Conservation (phyloP, 129 eudicot species). For the Tanacetum coccineum region DNA sequence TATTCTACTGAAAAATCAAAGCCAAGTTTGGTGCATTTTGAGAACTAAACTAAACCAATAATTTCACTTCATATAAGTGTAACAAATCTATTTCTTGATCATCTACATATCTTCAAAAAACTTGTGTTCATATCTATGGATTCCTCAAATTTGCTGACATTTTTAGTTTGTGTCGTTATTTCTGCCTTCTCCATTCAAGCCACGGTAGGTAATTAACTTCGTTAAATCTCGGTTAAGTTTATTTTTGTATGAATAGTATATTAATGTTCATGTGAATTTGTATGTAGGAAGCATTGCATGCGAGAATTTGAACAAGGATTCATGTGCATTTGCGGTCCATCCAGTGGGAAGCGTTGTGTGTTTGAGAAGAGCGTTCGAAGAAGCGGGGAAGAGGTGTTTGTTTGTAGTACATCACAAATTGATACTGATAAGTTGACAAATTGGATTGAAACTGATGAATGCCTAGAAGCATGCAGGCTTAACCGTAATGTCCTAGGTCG, state of each 20-base stretch:
- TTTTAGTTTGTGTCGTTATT: no score
- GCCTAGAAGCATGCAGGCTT: constrained; percentile 70
- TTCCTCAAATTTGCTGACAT: no score
- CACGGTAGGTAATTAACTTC: no score
- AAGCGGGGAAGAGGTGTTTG: constrained; percentile 50
- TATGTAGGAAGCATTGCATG: constrained; percentile 56
- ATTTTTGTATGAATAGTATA: neutral
- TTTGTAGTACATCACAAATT: constrained; percentile 69
- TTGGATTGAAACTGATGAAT: constrained; percentile 62
- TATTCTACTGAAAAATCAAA: no score
- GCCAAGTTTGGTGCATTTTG: no score
- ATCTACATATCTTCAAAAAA: no score
- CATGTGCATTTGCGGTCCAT: constrained; percentile 81
- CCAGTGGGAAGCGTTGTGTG: constrained; percentile 82
- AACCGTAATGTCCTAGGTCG: constrained; percentile 64
- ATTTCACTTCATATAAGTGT: no score
- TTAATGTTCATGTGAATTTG: neutral
- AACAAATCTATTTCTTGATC: no score
- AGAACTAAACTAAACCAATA: no score
- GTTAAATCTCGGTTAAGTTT: neutral
- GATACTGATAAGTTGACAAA: constrained; percentile 50
- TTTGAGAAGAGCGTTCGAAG: constrained; percentile 62
- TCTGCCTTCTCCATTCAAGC: no score
- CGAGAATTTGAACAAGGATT: constrained; percentile 61
- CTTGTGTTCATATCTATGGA: no score